A percentile compares a stretch with the other conserved stretches of the same genome.
Evolutionary conservation across 495 filamentous ascomycete species (phyloP).

Genomic region (Aspergillus biplanus): DNA sequence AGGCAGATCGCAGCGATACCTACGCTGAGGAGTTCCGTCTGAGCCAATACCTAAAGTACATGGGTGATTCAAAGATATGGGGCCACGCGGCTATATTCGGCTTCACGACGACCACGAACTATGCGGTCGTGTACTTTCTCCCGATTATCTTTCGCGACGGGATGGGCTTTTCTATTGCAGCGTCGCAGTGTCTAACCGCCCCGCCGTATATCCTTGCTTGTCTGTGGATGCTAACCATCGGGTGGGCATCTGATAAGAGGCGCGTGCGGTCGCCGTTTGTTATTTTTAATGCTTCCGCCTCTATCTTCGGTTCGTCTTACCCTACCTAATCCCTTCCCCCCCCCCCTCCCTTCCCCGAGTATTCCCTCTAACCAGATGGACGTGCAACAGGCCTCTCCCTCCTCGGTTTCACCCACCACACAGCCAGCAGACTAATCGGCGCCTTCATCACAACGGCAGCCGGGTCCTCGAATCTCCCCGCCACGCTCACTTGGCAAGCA

Average conservation of each 20-base stretch:
- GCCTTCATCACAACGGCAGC: neutral
- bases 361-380: too few relatives aligned
- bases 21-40: neutral
- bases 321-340: too few relatives aligned
- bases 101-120: too few relatives aligned
- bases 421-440: neutral
- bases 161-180: too few relatives aligned
- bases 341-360: too few relatives aligned
- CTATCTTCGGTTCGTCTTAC: too few relatives aligned
- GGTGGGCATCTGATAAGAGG: constrained; percentile 54
- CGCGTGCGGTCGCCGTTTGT: constrained; percentile 56
- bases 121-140: too few relatives aligned
- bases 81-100: constrained; percentile 33
- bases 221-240: constrained; percentile 14
- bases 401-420: neutral
- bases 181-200: too few relatives aligned
- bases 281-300: constrained; percentile 46
- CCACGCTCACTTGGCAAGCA: neutral
- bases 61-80: constrained; percentile 48
- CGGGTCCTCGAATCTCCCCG: neutral
- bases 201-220: too few relatives aligned
- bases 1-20: neutral
- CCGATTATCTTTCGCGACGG: too few relatives aligned
- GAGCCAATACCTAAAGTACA: neutral
- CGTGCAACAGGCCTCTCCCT: neutral